Conservation (phyloP, 176 grass and related monocot genomes). For the Lolium multiflorum region DNA sequence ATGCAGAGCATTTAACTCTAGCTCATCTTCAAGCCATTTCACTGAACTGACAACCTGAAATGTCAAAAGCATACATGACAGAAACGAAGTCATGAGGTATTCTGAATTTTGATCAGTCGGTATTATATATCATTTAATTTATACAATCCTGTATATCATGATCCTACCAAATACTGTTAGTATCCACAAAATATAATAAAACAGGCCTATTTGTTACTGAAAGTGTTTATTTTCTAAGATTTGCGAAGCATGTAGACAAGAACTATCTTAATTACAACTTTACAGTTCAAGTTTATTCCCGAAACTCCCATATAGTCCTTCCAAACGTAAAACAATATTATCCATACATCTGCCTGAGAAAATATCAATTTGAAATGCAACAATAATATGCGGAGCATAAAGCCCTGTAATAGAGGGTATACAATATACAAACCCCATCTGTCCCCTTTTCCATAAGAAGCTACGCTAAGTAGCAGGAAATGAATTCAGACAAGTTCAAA, state of each 20-base stretch:
- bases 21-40: slow-evolving; percentile 99
- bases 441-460: background rate
- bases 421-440: slow-evolving; percentile 9
- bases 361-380: slow-evolving; percentile 15
- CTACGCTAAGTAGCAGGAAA: slow-evolving; percentile 23
- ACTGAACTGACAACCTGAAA: slow-evolving; percentile 97
- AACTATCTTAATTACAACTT: background rate
- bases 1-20: slow-evolving; percentile 95
- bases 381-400: slow-evolving; percentile 23
- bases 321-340: background rate
- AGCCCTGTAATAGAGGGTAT: background rate
- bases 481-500: slow-evolving; percentile 31
- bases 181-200: slow-evolving; percentile 32
- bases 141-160: background rate
- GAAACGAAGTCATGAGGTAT: slow-evolving; percentile 25
- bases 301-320: background rate
- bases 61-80: slow-evolving; percentile 39
- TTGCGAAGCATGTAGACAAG: background rate
- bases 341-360: background rate
- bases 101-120: background rate
- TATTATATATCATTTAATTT: slow-evolving; percentile 16
- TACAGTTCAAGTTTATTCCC: background rate
- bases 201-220: background rate
- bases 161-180: slow-evolving; percentile 28
- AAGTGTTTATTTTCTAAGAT: slow-evolving; percentile 3